Percentiles rank a stretch among this genome's conserved stretches.
These are phyloP conservation scores for Stagonosporopsis vannaccii DNA, from an alignment of 2,329 filamentous ascomycete genomes.

Conservation along the genomic window DNA sequence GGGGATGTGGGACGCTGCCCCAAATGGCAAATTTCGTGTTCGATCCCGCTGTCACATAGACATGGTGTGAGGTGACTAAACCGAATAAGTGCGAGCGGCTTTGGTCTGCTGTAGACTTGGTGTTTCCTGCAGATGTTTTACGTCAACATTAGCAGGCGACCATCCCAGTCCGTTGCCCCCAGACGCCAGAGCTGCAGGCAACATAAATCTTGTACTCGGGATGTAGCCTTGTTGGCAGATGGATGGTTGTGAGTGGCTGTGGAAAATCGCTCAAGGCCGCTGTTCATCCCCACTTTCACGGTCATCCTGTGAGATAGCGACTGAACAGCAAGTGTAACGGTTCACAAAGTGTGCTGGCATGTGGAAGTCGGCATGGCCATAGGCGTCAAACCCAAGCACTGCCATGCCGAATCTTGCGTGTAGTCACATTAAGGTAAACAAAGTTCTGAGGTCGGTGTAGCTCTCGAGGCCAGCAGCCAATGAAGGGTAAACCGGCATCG, in stretches of 20 bases:
- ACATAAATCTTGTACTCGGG: background rate
- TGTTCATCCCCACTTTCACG: conserved; percentile 5
- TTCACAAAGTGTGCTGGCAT: background rate
- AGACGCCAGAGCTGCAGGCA: background rate
- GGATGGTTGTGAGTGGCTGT: conserved; percentile 11
- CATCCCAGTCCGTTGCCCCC: background rate
- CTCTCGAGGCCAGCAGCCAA: conserved; percentile 10
- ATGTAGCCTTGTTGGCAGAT: background rate
- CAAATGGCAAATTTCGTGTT: conserved; percentile 1
- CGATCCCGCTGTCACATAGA: conserved; percentile 16
- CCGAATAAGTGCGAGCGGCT: background rate
- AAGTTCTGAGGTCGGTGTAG: conserved; percentile 16
- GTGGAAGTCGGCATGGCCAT: background rate
- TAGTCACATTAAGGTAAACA: conserved; percentile 19
- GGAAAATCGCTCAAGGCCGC: conserved; percentile 16
- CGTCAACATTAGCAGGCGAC: background rate
- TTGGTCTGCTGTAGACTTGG: background rate
- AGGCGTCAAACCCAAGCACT: background rate
- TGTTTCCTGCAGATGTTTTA: conserved; percentile 4
- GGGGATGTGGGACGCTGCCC: conserved; percentile 9
- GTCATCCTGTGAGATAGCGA: conserved; percentile 9
- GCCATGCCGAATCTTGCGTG: background rate
- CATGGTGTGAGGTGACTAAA: background rate
- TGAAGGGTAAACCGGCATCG: conserved; percentile 11
- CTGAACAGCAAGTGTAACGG: background rate